Base-by-base conservation (phyloP, 176 grass and related monocot species). In the Avena atlantica region DNA sequence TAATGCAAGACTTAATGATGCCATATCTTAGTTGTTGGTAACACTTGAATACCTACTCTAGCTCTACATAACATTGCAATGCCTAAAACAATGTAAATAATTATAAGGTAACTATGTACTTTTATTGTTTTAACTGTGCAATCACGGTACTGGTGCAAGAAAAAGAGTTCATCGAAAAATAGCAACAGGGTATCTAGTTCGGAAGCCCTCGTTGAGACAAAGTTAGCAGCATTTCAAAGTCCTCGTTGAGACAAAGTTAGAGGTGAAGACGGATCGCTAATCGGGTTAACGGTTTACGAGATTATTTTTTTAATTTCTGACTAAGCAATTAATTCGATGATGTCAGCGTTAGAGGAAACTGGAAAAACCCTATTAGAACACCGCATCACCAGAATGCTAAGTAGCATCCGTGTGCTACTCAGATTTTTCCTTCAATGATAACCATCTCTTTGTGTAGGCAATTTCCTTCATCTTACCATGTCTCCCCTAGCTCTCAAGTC, bases 391-490 rank as follows among this genome's bases (percentile, higher is more conserved):
- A 62, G 8, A 24, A 23, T 10, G 24, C n/a, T 23, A 61, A 61
- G n/a, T 23, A 62, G n/a, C n/a, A 24, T 23, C 23, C 7, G 59
- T 62, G 59, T 62, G 59, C n/a, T 62, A 24, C 9, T 62, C n/a
- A 11, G 21, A 62, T 62, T 62, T 62, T 62, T 23, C 59, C 59
- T 66, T 15, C 68, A 74, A 84, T 62, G 25, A 62, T 84, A 74
- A 84, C 37, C 20, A 81, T 71, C 25, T 52, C 67, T 73, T n/a
- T 53, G 7, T 36, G 21, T 12, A 69, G 42, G 8, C 4, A 45
- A 51, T 70, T 76, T 68, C 53, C 9, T 29, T 77, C 25, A 77
- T 62, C 60, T 70, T 77, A 77, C 29, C 27, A 17, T 82, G 31
- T 13, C 44, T 53, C 81, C 81, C 20, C 49, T 42, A 62, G 60